Percentiles rank a stretch among this genome's conserved stretches.
Evolutionary conservation across 768 basidiomycete genomes (phyloP).

Genomic region (Tylopilus rubrobrunneus): DNA sequence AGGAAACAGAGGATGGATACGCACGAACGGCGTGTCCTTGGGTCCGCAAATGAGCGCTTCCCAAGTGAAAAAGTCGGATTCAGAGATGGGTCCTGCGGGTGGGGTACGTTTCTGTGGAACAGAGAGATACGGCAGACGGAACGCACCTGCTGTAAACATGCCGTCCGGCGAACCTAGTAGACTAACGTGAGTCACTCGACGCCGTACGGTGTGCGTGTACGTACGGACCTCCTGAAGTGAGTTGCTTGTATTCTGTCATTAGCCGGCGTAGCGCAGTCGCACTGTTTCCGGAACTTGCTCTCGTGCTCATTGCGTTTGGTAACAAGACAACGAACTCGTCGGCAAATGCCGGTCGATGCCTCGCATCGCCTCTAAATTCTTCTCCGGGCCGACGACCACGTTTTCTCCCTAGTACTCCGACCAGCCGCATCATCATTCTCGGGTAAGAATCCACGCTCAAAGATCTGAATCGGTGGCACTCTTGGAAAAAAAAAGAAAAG

Average conservation of each 20-base stretch:
- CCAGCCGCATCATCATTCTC: background rate
- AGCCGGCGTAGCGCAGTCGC: slow-evolving; percentile 78
- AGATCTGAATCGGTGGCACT: background rate
- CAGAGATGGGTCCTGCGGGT: slow-evolving; percentile 72
- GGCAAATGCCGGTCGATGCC: too few relatives aligned
- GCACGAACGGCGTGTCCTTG: slow-evolving; percentile 90
- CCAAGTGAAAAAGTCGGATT: slow-evolving; percentile 95
- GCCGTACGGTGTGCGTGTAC: too few relatives aligned
- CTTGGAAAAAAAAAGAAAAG: too few relatives aligned
- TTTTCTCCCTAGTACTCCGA: background rate
- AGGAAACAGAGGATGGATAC: slow-evolving; percentile 22
- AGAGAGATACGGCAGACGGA: background rate
- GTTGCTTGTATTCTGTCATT: slow-evolving; percentile 91
- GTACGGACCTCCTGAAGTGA: slow-evolving; percentile 67
- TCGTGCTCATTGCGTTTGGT: slow-evolving; percentile 45
- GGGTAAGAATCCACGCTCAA: too few relatives aligned
- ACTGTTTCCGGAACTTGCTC: slow-evolving; percentile 41
- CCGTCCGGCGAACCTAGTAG: slow-evolving; percentile 72
- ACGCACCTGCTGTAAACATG: slow-evolving; percentile 88
- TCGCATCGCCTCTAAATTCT: too few relatives aligned
- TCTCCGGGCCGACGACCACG: too few relatives aligned
- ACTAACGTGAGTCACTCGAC: too few relatives aligned
- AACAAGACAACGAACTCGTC: too few relatives aligned
- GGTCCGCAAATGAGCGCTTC: slow-evolving; percentile 93
- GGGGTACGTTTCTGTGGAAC: too few relatives aligned